A percentile compares a stretch with the other conserved stretches of the same genome.
These are phyloP conservation scores for Pelargonium cotyledonis DNA, from an alignment of 441 rosid species.

Conservation along the genomic window DNA sequence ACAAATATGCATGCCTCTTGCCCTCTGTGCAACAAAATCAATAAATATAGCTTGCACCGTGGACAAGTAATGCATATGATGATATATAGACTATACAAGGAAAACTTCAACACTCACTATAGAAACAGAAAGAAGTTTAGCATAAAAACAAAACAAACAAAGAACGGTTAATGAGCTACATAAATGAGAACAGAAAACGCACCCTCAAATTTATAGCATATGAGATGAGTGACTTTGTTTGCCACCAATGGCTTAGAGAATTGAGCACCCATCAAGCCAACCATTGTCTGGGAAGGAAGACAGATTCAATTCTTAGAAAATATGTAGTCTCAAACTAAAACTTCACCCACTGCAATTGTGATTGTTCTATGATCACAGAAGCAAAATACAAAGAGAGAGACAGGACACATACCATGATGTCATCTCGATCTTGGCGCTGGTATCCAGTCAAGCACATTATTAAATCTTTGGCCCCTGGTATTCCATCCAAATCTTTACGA, in stretches of 20 bases:
- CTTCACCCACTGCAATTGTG: neutral
- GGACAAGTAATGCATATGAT: no score
- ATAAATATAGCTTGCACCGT: no score
- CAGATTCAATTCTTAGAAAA: neutral
- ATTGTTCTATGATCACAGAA: neutral
- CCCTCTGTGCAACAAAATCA: no score
- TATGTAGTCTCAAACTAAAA: neutral
- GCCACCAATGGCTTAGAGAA: slow-evolving; percentile 92
- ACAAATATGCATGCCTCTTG: no score
- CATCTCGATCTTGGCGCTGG: slow-evolving; percentile 85
- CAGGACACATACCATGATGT: slow-evolving; percentile 60
- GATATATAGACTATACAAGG: neutral
- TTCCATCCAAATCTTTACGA: slow-evolving; percentile 68
- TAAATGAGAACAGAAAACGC: slow-evolving; percentile 11
- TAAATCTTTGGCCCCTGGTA: slow-evolving; percentile 58
- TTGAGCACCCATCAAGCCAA: slow-evolving; percentile 78
- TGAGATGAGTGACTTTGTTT: slow-evolving; percentile 78
- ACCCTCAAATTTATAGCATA: slow-evolving; percentile 97
- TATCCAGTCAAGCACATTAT: slow-evolving; percentile 83
- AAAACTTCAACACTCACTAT: neutral
- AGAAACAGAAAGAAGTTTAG: neutral
- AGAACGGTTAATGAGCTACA: neutral
- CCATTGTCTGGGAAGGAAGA: slow-evolving; percentile 68
- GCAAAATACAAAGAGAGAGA: neutral
- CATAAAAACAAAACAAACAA: neutral